These are phyloP conservation scores for Nitzschia palea DNA, from an alignment of 108 stramenopile genomes.

Conservation along the genomic window DNA sequence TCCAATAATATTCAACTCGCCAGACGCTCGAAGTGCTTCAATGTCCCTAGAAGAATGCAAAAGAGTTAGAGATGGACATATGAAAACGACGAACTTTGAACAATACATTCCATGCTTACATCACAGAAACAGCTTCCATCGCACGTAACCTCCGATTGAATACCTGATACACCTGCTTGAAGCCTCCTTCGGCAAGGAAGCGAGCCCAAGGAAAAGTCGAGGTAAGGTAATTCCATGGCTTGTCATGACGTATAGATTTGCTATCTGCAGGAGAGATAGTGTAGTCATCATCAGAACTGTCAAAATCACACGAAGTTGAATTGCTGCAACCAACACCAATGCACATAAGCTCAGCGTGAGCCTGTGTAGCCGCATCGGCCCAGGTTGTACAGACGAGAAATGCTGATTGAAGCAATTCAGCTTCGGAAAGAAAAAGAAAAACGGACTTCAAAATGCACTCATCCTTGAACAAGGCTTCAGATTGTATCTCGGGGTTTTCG, in stretches of 20 bases:
- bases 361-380: conserved; percentile 72
- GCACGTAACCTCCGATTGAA: conserved; percentile 49
- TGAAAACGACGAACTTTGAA: not conserved
- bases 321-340: conserved; percentile 71
- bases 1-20: conserved; percentile 71
- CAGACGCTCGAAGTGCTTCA: conserved; percentile 62
- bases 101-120: conserved; percentile 49
- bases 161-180: conserved; percentile 88
- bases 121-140: conserved; percentile 86
- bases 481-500: not conserved
- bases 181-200: conserved; percentile 91
- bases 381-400: conserved; percentile 72
- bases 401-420: conserved; percentile 53
- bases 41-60: conserved; percentile 59
- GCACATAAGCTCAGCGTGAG: conserved; percentile 70
- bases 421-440: conserved; percentile 64
- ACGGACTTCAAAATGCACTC: conserved; percentile 30
- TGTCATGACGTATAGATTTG: conserved; percentile 46
- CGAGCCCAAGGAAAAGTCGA: conserved; percentile 67
- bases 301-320: conserved; percentile 11
- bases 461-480: not conserved
- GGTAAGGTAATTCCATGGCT: conserved; percentile 57
- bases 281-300: conserved; percentile 36
- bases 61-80: not conserved
- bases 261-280: conserved; percentile 9